phyloP scores from a whole-genome alignment of 2,329 filamentous ascomycete genomes.

The Cytospora schulzeri region DNA sequence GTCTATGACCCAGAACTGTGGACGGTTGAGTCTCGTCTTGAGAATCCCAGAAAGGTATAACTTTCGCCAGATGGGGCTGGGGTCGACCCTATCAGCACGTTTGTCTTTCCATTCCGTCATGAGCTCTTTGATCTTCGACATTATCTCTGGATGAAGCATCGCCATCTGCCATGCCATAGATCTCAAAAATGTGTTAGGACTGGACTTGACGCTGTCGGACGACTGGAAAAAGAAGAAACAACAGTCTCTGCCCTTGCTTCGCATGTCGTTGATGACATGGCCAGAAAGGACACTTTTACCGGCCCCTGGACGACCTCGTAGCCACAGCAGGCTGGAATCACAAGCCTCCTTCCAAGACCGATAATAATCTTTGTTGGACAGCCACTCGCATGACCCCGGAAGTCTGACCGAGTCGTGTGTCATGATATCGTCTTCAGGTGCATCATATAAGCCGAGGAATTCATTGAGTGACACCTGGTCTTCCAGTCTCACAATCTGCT shows the following conservation, averaged over 20 bases:
- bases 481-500: not conserved
- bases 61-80: conserved; percentile 34
- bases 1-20: conserved; percentile 39
- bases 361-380: conserved; percentile 16
- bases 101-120: conserved; percentile 27
- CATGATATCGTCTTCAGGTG: conserved; percentile 30
- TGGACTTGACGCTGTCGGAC: conserved; percentile 44
- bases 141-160: conserved; percentile 30
- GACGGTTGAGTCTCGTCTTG: conserved; percentile 28
- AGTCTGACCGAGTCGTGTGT: conserved; percentile 17
- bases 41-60: conserved; percentile 32
- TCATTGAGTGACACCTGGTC: conserved; percentile 2
- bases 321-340: conserved; percentile 25
- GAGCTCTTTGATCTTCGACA: conserved; percentile 25
- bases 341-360: conserved; percentile 18
- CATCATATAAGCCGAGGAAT: conserved; percentile 22
- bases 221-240: conserved; percentile 31
- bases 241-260: conserved; percentile 14
- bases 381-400: conserved; percentile 27
- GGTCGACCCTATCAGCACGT: conserved; percentile 32
- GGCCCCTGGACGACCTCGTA: conserved; percentile 30
- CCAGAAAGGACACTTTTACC: conserved; percentile 31
- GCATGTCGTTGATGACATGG: conserved; percentile 28
- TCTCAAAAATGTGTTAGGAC: conserved; percentile 30
- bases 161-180: conserved; percentile 39